Conservation (phyloP, 108 stramenopile species). For the Fistulifera solaris region DNA sequence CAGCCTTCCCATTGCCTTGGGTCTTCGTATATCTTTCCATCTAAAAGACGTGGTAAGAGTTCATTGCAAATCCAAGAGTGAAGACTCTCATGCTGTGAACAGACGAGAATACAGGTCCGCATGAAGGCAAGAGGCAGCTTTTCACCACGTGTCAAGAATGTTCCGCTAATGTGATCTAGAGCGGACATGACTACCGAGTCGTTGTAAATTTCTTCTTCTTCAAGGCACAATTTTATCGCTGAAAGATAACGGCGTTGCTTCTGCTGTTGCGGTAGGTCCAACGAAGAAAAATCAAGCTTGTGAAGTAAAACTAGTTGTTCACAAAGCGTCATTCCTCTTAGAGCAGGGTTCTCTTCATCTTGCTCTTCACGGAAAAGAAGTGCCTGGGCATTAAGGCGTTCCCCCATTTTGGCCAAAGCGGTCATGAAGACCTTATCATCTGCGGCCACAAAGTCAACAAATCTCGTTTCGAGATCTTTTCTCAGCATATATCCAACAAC, state of each 20-base stretch:
- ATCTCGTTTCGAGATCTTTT: conserved; percentile 37
- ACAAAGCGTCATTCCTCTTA: conserved; percentile 74
- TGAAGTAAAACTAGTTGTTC: conserved; percentile 81
- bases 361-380: conserved; percentile 74
- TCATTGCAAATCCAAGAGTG: conserved; percentile 80
- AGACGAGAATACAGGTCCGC: conserved; percentile 79
- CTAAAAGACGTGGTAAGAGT: conserved; percentile 69
- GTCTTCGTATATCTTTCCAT: conserved; percentile 70
- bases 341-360: conserved; percentile 41
- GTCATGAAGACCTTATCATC: conserved; percentile 56
- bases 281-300: conserved; percentile 65
- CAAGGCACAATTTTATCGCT: conserved; percentile 63
- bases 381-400: conserved; percentile 60
- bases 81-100: conserved; percentile 81
- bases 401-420: conserved; percentile 63
- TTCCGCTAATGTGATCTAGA: conserved; percentile 70
- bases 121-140: conserved; percentile 81
- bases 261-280: conserved; percentile 61
- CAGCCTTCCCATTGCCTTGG: conserved; percentile 82
- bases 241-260: conserved; percentile 44
- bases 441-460: conserved; percentile 66
- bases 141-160: conserved; percentile 47
- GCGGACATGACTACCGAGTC: conserved; percentile 72
- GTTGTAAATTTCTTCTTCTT: conserved; percentile 67
- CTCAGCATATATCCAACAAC: conserved; percentile 62